Conservation (phyloP, 2,329 filamentous ascomycete species). For the Venturia carpophila region DNA sequence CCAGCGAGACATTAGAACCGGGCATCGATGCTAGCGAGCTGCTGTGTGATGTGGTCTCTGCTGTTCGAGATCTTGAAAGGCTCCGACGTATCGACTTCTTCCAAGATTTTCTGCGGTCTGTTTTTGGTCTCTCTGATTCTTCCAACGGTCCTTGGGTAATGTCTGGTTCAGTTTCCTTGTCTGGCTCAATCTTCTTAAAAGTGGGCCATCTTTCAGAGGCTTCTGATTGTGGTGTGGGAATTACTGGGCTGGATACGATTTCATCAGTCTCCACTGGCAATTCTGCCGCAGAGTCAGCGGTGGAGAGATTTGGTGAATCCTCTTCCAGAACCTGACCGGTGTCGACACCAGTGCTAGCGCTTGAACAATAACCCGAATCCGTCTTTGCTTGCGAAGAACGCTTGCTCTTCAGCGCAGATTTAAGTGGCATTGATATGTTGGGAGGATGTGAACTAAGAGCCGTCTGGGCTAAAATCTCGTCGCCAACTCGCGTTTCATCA, state of each 20-base stretch:
- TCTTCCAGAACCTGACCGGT: neutral
- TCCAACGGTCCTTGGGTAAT: neutral
- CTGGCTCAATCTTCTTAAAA: neutral
- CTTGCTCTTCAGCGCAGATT: neutral
- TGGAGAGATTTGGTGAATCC: conserved; percentile 6
- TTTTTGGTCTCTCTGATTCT: neutral
- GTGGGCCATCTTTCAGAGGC: neutral
- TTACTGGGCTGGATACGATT: neutral
- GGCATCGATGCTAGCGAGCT: conserved; percentile 24
- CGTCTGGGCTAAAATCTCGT: conserved; percentile 7
- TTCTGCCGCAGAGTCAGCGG: neutral
- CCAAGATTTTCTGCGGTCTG: conserved; percentile 16
- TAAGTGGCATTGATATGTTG: neutral
- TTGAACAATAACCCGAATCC: conserved; percentile 36
- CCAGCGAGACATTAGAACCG: conserved; percentile 23
- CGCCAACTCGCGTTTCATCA: neutral
- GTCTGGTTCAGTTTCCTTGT: too few species aligned
- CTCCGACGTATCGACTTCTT: conserved; percentile 14
- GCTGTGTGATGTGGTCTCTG: conserved; percentile 22
- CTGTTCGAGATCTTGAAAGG: conserved; percentile 17
- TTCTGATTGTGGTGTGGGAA: neutral
- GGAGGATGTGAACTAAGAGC: conserved; percentile 12
- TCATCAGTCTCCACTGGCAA: neutral
- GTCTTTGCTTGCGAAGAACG: conserved; percentile 26
- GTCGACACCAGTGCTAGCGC: conserved; percentile 24